Evolutionary conservation across 2,329 filamentous ascomycete genomes (phyloP).

Genomic region (Cercospora citrullina): DNA sequence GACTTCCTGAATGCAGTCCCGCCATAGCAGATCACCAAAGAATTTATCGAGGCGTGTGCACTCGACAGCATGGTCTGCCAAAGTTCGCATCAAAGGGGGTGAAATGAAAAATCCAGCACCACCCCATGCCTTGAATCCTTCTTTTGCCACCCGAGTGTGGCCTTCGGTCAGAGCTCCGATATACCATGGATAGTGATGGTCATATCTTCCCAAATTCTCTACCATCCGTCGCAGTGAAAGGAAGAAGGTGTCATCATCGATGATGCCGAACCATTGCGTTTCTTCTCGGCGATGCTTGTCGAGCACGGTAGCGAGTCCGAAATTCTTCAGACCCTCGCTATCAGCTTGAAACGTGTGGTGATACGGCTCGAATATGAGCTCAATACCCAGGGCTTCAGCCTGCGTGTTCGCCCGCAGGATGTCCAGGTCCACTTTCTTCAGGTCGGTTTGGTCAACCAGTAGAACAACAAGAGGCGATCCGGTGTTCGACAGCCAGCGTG

Average conservation of each 20-base stretch:
- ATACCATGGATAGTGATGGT: conserved; percentile 28
- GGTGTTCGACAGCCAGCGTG: conserved; percentile 32
- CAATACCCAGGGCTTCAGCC: conserved; percentile 24
- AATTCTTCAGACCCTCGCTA: conserved; percentile 32
- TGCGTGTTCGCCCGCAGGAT: conserved; percentile 16
- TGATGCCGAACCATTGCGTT: conserved; percentile 34
- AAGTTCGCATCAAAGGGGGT: conserved; percentile 30
- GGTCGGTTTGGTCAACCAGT: conserved; percentile 28
- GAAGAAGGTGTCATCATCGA: conserved; percentile 38
- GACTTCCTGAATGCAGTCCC: conserved; percentile 32
- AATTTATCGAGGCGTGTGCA: conserved; percentile 28
- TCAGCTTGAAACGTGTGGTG: conserved; percentile 20
- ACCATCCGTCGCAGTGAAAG: conserved; percentile 29
- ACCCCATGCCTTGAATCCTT: conserved; percentile 36
- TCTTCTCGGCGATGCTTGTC: conserved; percentile 20
- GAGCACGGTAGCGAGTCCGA: conserved; percentile 30
- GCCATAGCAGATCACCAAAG: conserved; percentile 33
- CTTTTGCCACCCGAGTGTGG: conserved; percentile 28
- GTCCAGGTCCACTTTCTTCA: conserved; percentile 17
- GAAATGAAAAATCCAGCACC: conserved; percentile 35
- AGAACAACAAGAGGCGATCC: conserved; percentile 31
- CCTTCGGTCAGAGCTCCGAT: conserved; percentile 34
- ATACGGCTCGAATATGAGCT: conserved; percentile 30
- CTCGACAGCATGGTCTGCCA: conserved; percentile 27
- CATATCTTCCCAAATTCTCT: conserved; percentile 26